Percentiles rank a stretch among this genome's conserved stretches.
Conservation (phyloP, 352 stramenopile species). For the Elongisporangium prolatum region DNA sequence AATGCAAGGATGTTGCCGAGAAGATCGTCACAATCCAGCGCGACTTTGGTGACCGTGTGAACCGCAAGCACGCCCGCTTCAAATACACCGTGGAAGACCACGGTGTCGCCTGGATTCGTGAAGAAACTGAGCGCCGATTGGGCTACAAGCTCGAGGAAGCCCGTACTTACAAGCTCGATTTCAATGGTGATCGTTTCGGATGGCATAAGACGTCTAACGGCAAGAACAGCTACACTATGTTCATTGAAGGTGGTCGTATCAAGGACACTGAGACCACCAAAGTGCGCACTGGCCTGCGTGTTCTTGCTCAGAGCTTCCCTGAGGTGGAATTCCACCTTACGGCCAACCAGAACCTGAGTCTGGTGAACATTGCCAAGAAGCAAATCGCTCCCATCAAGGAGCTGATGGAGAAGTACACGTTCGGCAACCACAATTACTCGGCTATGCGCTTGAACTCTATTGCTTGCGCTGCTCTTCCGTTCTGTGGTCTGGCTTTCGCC, state of each 20-base stretch:
- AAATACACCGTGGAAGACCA: slow-evolving; percentile 99
- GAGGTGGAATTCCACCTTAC: slow-evolving; percentile 92
- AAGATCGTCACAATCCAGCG: slow-evolving; percentile 93
- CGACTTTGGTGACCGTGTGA: slow-evolving; percentile 96
- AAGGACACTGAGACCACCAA: slow-evolving; percentile 87
- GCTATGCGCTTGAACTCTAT: slow-evolving; percentile 87
- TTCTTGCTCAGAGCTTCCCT: slow-evolving; percentile 89
- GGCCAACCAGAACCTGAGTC: slow-evolving; percentile 95
- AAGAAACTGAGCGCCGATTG: slow-evolving; percentile 92
- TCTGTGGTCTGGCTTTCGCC: slow-evolving; percentile 96
- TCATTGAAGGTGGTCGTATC: slow-evolving; percentile 88
- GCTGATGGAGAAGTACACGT: slow-evolving; percentile 89
- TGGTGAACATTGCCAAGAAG: slow-evolving; percentile 90
- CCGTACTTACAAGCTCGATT: slow-evolving; percentile 57
- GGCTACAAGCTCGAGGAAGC: slow-evolving; percentile 92
- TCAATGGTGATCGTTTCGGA: slow-evolving; percentile 70
- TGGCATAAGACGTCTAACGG: slow-evolving; percentile 70
- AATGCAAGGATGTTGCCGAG: slow-evolving; percentile 89
- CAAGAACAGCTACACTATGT: slow-evolving; percentile 82
- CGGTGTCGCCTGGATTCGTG: slow-evolving; percentile 92
- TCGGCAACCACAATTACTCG: slow-evolving; percentile 85
- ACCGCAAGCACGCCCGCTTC: slow-evolving; percentile 95
- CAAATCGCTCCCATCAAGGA: slow-evolving; percentile 90
- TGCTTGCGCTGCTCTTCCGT: slow-evolving; percentile 93
- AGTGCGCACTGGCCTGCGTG: slow-evolving; percentile 88